Evolutionary conservation across 2,329 filamentous ascomycete genomes (phyloP).

Genomic region (Rhinocladiella mackenziei): DNA sequence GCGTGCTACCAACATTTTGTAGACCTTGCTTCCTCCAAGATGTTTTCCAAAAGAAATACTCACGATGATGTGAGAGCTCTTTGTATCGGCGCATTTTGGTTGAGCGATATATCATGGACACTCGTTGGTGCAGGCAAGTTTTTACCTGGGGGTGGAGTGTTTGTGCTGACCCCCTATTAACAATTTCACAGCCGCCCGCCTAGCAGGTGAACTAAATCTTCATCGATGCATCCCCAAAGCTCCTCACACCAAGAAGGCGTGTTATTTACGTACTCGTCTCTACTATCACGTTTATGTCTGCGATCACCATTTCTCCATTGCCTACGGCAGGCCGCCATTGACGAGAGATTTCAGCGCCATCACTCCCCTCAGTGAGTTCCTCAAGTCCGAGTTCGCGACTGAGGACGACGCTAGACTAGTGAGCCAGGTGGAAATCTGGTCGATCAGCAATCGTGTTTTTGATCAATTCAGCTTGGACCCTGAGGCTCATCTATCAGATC

Average conservation of each 20-base stretch:
- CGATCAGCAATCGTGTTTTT: constrained; percentile 54
- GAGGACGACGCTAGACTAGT: constrained; percentile 54
- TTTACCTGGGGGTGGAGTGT: background rate
- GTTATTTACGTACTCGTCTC: constrained; percentile 49
- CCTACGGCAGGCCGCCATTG: constrained; percentile 56
- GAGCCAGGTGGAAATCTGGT: constrained; percentile 56
- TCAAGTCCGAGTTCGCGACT: constrained; percentile 48
- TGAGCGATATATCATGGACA: constrained; percentile 60
- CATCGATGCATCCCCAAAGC: constrained; percentile 50
- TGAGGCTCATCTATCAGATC: constrained; percentile 50
- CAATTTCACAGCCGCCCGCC: constrained; percentile 47
- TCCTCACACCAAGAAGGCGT: constrained; percentile 18
- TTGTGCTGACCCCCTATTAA: background rate
- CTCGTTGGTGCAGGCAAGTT: constrained; percentile 45
- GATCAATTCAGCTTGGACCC: constrained; percentile 56
- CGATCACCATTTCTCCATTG: constrained; percentile 61
- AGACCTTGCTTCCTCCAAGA: constrained; percentile 52
- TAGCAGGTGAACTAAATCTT: constrained; percentile 55
- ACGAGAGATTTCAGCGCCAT: constrained; percentile 56
- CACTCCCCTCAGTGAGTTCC: constrained; percentile 53
- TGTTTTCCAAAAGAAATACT: constrained; percentile 55
- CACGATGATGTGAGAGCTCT: constrained; percentile 58
- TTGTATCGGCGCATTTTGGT: constrained; percentile 59
- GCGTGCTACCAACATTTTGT: constrained; percentile 57
- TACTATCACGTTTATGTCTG: constrained; percentile 63